Base-by-base conservation (phyloP, 2,329 filamentous ascomycete genomes). In the Elsinoe arachidis region DNA sequence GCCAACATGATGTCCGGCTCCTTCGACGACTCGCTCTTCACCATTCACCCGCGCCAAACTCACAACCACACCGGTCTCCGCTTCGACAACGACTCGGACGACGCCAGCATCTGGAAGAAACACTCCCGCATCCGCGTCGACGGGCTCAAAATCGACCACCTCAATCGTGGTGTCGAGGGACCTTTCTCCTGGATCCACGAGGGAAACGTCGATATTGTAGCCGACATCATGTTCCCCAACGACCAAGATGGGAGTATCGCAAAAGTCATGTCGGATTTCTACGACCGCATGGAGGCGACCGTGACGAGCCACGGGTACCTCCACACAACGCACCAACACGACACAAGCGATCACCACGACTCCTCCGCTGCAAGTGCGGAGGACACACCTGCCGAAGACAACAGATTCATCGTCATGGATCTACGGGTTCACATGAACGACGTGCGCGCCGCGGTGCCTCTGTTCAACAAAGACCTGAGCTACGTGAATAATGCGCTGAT, bases 161-260 rank as follows among this genome's bases (percentile, higher is more conserved):
- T 99, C 9, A 99, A 99, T 68, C 84, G 90, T 41, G 91, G 91
- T 21, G 90, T 96, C 15, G 85, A 93, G 61, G 93, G 93, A 0
- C 91, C 92, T 0, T 96, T 99, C 70, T 91, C 90, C 2, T 99
- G 93, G 93, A 99, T 99, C 55, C 88, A 95, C 63, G 90, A 97
- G 72, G 93, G 93, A 34, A 95, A 93, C 61, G 90, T 99, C 39
- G 93, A 99, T 68, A 96, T 99, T 61, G 85, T 97, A 12, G 88
- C 93, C 5, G 93, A 99, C 66, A 85, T 99, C 62, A 92, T 96
- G 83, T 88, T 99, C 61, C 93, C 93, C 0, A 83, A 84, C 33
- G 93, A 97, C 56, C 83, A 84, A 39, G 88, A 95, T 59, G 90
- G 92, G 61, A 88, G 91, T 61, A 85, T 99, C 57, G 87, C 86